Evolutionary conservation across 108 stramenopile genomes (phyloP), one percentile per base, ranked within the genome.

Genomic region (Cyclotella baltica): DNA sequence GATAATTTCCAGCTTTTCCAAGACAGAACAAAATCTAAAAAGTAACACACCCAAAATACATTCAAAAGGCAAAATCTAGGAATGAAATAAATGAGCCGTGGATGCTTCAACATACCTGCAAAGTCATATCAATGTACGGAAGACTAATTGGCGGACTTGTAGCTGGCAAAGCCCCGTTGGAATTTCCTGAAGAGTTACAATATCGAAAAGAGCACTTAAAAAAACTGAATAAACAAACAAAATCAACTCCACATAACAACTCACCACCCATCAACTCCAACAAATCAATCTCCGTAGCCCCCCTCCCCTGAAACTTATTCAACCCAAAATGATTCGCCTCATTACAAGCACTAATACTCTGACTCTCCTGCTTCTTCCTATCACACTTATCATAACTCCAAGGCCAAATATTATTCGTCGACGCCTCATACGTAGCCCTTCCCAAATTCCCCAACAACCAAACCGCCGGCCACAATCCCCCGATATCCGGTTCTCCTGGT

Each of bases 401-500:
- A 10, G 93, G 96, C 96, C 96, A 96, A 6, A 96, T 72, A 76
- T 92, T 93, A 70, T 93, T 94, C 27, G 93, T 94, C 0, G 90
- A 88, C 0, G 80, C 83, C 64, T 94, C 96, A 68, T 96, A 98
- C 1, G 98, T 98, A 10, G 97, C 96, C 22, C 97, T 58, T 3
- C 95, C 97, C 50, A 98, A 73, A 86, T 98, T 98, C 0, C 98
- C 98, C 43, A 98, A 72, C 59, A 99, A 85, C 98, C 98, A 99
- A 52, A 98, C 80, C 9, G 97, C 98, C 16, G 98, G 98, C 98
- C 98, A 99, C 29, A 99, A 70, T 9, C 97, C 96, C 61, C 80
- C 72, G 56, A 95, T 86, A 75, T 80, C 83, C 0, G 90, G 82
- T 57, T 93, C 87, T 11, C 98, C 98, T 2, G 98, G 98, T n/a